Percentiles rank a stretch among this genome's conserved stretches.
These are phyloP conservation scores for Arxiozyma slooffiae DNA, from an alignment of 1,139 yeast genomes.

Conservation along the genomic window DNA sequence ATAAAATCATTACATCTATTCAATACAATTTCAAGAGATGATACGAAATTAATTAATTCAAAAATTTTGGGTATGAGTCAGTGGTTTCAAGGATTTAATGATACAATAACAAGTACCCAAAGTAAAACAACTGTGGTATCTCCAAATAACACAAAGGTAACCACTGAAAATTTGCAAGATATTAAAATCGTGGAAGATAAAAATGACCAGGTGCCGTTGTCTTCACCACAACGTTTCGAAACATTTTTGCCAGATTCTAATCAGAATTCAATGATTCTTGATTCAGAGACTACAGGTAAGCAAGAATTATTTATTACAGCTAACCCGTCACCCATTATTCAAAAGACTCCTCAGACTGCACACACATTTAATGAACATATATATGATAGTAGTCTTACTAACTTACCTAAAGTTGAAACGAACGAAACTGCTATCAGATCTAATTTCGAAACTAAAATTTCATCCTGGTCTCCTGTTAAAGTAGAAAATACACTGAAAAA, in stretches of 20 bases:
- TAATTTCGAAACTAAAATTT: neutral
- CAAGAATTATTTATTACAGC: constrained; percentile 2
- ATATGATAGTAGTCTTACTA: neutral
- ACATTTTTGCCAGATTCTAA: neutral
- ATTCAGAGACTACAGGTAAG: constrained; percentile 1
- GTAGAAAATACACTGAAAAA: constrained; percentile 15
- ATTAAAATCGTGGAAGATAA: neutral
- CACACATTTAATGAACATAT: neutral
- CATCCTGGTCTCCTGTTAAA: constrained; percentile 25
- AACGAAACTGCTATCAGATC: neutral
- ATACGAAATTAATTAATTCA: neutral
- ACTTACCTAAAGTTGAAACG: neutral
- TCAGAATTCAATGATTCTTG: neutral
- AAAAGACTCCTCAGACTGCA: neutral
- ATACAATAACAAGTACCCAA: neutral
- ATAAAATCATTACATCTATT: constrained; percentile 18
- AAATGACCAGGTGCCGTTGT: neutral
- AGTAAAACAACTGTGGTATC: neutral
- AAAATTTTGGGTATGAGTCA: neutral
- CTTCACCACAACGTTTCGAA: neutral
- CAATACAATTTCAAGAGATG: constrained; percentile 15
- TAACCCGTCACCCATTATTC: constrained; percentile 1
- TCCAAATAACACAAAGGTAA: neutral
- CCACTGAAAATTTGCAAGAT: neutral
- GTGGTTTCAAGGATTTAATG: neutral